These are phyloP conservation scores for Arxiozyma slooffiae DNA, from an alignment of 1,139 yeast genomes.

Conservation along the genomic window DNA sequence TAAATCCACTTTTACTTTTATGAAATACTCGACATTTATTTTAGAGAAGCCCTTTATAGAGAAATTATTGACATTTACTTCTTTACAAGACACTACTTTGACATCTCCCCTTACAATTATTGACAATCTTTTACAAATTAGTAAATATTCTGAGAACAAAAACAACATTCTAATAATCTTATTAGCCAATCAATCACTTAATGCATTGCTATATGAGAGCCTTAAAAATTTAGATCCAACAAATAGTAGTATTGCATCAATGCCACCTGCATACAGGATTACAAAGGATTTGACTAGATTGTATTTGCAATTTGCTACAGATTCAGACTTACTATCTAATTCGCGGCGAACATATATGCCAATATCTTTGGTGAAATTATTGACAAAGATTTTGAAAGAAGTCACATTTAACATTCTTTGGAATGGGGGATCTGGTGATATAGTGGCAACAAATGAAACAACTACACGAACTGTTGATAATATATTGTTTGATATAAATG, in stretches of 20 bases:
- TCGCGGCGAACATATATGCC: slow-evolving; percentile 36
- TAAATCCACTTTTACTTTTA: neutral
- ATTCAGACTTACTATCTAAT: slow-evolving; percentile 44
- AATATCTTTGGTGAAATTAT: slow-evolving; percentile 36
- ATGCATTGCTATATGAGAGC: slow-evolving; percentile 2
- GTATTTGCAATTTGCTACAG: slow-evolving; percentile 58
- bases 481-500: neutral
- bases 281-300: slow-evolving; percentile 34
- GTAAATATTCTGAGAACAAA: neutral
- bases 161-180: slow-evolving; percentile 5
- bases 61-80: neutral
- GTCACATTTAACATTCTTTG: slow-evolving; percentile 50
- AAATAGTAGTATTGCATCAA: neutral
- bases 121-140: neutral
- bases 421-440: slow-evolving; percentile 19
- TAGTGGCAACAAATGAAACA: slow-evolving; percentile 3
- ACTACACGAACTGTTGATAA: slow-evolving; percentile 11
- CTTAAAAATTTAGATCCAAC: neutral
- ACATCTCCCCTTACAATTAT: neutral
- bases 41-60: slow-evolving; percentile 1
- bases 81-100: no score
- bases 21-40: neutral
- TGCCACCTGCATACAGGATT: slow-evolving; percentile 3
- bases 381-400: slow-evolving; percentile 44
- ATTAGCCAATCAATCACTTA: slow-evolving; percentile 4